A percentile compares a stretch with the other conserved stretches of the same genome.
These are phyloP conservation scores for Debaryomyces subglobosus DNA, from an alignment of 1,139 yeast genomes.

Conservation along the genomic window DNA sequence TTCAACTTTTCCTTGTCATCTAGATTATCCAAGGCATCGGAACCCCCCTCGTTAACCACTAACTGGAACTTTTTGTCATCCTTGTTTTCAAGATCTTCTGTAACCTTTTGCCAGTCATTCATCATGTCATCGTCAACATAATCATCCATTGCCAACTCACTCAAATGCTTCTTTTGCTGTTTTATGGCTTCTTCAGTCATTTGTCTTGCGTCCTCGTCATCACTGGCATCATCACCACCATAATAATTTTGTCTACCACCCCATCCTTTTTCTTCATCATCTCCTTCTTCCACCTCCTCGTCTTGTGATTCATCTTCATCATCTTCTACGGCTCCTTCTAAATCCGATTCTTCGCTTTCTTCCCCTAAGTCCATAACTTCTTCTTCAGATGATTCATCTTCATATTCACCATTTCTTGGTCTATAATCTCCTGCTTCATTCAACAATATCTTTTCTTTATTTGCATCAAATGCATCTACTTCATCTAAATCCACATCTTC, in stretches of 20 bases:
- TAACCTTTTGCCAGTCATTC: slow-evolving; percentile 64
- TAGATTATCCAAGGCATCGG: slow-evolving; percentile 38
- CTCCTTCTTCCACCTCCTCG: slow-evolving; percentile 51
- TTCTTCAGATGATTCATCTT: slow-evolving; percentile 42
- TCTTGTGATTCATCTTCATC: slow-evolving; percentile 39
- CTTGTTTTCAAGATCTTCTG: slow-evolving; percentile 35
- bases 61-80: slow-evolving; percentile 21
- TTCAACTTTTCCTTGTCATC: slow-evolving; percentile 48
- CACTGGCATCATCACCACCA: slow-evolving; percentile 77
- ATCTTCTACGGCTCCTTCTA: slow-evolving; percentile 35
- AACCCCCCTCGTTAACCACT: slow-evolving; percentile 29
- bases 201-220: slow-evolving; percentile 74
- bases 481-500: slow-evolving; percentile 56
- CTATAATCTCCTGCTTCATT: slow-evolving; percentile 58
- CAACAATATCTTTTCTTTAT: slow-evolving; percentile 61
- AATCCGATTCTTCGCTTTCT: slow-evolving; percentile 29
- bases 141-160: slow-evolving; percentile 80
- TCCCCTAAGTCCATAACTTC: slow-evolving; percentile 30
- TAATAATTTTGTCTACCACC: slow-evolving; percentile 78
- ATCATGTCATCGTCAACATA: slow-evolving; percentile 81
- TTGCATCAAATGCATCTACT: slow-evolving; percentile 72
- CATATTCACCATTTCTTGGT: slow-evolving; percentile 25
- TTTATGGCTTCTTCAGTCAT: slow-evolving; percentile 89
- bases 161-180: slow-evolving; percentile 82
- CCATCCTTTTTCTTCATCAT: slow-evolving; percentile 68